Evolutionary conservation across 169 alveolate species (phyloP).

Genomic region (Cardiosporidium cionae): DNA sequence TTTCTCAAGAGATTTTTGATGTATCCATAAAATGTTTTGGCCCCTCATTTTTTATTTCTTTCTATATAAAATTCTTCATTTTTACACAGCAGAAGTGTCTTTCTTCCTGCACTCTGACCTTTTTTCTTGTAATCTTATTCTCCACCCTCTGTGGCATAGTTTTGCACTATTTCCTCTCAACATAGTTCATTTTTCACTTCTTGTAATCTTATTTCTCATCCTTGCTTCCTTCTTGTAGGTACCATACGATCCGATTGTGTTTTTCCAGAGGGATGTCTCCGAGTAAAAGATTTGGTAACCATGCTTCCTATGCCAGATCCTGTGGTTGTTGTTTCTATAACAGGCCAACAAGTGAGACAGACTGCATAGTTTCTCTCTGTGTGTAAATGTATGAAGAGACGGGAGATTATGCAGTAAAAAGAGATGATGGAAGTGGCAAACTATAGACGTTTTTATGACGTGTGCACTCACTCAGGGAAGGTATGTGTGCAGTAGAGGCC

Average conservation of each 20-base stretch:
- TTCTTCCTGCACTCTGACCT: neutral
- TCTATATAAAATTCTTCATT: neutral
- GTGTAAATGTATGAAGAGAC: no score
- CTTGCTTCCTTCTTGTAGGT: slow-evolving; percentile 45
- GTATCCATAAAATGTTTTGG: neutral
- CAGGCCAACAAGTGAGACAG: slow-evolving; percentile 40
- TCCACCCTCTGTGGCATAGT: neutral
- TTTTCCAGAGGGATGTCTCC: slow-evolving; percentile 56
- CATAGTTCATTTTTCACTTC: neutral
- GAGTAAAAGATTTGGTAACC: slow-evolving; percentile 46
- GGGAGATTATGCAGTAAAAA: no score
- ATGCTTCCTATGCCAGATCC: slow-evolving; percentile 70
- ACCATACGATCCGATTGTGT: slow-evolving; percentile 71
- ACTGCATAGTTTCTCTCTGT: no score
- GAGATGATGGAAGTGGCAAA: no score
- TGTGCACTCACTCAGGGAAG: no score
- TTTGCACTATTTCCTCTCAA: neutral
- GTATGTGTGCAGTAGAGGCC: no score
- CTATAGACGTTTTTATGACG: no score
- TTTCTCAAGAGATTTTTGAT: no score
- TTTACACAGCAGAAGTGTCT: neutral
- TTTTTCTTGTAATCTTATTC: neutral
- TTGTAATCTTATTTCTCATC: neutral
- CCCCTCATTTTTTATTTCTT: neutral
- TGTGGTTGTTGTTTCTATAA: slow-evolving; percentile 49